These are phyloP conservation scores for Barbatosphaeria neglecta DNA, from an alignment of 495 filamentous ascomycete species.

Conservation along the genomic window DNA sequence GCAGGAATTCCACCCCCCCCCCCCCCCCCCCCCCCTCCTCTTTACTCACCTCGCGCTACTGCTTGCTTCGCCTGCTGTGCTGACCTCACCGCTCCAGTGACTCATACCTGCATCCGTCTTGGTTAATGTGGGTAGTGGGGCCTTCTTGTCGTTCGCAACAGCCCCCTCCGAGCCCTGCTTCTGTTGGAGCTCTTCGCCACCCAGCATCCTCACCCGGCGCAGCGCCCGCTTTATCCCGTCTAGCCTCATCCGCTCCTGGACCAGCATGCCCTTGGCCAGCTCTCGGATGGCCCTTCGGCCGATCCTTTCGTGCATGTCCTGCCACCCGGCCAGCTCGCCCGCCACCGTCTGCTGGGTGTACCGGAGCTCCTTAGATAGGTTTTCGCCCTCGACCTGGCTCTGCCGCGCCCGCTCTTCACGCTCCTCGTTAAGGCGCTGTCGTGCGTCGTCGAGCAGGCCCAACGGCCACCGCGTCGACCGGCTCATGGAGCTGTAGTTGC, in stretches of 20 bases:
- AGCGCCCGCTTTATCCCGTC: constrained; percentile 72
- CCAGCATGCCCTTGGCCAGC: constrained; percentile 65
- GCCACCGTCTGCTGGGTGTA: constrained; percentile 93
- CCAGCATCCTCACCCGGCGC: constrained; percentile 33
- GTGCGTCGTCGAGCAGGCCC: constrained; percentile 78
- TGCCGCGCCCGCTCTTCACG: constrained; percentile 60
- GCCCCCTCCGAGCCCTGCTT: constrained; percentile 1
- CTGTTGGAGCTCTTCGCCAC: background rate
- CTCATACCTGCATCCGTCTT: background rate
- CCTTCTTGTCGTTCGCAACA: background rate
- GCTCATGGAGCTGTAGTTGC: constrained; percentile 58
- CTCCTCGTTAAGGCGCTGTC: constrained; percentile 68
- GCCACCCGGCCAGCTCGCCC: constrained; percentile 83
- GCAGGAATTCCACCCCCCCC: too few relatives aligned
- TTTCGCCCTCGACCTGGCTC: constrained; percentile 50
- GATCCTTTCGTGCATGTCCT: constrained; percentile 71
- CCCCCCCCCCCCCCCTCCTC: too few relatives aligned
- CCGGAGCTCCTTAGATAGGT: constrained; percentile 62
- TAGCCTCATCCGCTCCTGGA: constrained; percentile 65
- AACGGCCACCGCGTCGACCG: constrained; percentile 69
- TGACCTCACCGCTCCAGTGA: constrained; percentile 1
- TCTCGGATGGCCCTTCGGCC: constrained; percentile 61
- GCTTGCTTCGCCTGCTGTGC: background rate
- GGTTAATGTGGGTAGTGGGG: background rate
- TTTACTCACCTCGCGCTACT: background rate